phyloP scores from a whole-genome alignment of 371 early-diverging fungal species.

The Mucor lusitanicus region DNA sequence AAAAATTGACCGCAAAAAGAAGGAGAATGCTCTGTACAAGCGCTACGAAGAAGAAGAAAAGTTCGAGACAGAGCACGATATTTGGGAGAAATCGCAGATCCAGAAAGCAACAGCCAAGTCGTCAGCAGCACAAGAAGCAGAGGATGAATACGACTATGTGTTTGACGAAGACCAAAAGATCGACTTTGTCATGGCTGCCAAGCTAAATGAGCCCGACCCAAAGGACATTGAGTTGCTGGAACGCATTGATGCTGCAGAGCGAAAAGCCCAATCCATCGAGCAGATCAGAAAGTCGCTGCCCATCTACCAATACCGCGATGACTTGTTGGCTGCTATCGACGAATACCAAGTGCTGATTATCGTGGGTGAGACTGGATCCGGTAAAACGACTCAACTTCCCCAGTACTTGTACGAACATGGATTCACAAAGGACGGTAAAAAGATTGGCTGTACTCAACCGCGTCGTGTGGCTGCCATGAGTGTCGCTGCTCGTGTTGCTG shows the following conservation, averaged over 20 bases:
- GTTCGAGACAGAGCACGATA: slow-evolving; percentile 90
- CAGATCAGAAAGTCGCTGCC: slow-evolving; percentile 93
- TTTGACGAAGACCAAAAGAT: slow-evolving; percentile 93
- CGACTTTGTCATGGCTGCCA: slow-evolving; percentile 85
- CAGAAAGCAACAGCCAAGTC: slow-evolving; percentile 61
- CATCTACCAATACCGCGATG: slow-evolving; percentile 82
- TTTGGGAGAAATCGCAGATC: slow-evolving; percentile 91
- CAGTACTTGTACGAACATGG: slow-evolving; percentile 98
- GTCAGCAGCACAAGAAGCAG: slow-evolving; percentile 41
- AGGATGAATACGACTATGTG: slow-evolving; percentile 90
- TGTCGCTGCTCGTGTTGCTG: slow-evolving; percentile 96
- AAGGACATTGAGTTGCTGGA: slow-evolving; percentile 62
- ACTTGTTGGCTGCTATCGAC: slow-evolving; percentile 82
- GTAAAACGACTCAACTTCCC: slow-evolving; percentile 99
- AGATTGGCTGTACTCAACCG: slow-evolving; percentile 99
- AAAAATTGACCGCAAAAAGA: slow-evolving; percentile 90
- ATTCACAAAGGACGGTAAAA: slow-evolving; percentile 83
- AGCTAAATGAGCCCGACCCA: slow-evolving; percentile 58
- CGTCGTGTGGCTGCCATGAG: slow-evolving; percentile 99
- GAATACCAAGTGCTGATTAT: slow-evolving; percentile 89
- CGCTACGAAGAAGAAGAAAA: slow-evolving; percentile 85
- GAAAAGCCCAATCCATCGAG: slow-evolving; percentile 78
- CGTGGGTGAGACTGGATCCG: slow-evolving; percentile 98
- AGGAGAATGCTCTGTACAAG: slow-evolving; percentile 82
- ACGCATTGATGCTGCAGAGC: slow-evolving; percentile 67